phyloP scores from a whole-genome alignment of 495 filamentous ascomycete genomes.

The Penicillium canescens region DNA sequence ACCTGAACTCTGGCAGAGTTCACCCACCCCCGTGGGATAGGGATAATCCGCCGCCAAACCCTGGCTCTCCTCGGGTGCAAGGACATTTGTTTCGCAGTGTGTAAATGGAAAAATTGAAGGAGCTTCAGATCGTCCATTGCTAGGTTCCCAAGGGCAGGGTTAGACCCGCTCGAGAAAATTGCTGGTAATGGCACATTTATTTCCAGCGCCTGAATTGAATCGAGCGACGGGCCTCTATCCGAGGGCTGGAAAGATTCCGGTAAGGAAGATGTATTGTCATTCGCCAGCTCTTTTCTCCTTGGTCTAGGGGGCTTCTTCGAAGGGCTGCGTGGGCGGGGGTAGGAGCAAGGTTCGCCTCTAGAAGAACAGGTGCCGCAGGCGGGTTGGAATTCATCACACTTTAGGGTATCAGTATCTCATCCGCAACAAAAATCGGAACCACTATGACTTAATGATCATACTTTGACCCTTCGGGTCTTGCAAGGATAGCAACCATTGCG shows the following conservation, averaged over 20 bases:
- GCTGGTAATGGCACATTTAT: neutral
- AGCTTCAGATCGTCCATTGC: conserved; percentile 12
- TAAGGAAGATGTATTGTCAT: neutral
- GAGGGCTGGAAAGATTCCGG: neutral
- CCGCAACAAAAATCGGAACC: no score
- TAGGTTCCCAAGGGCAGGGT: neutral
- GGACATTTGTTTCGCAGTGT: conserved; percentile 12
- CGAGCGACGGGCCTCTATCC: neutral
- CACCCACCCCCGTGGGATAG: no score
- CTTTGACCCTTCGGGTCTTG: conserved; percentile 14
- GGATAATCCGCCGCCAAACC: conserved; percentile 10
- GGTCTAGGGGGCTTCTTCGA: neutral
- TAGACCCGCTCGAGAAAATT: neutral
- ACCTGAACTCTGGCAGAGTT: no score
- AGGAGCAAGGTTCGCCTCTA: conserved; percentile 10
- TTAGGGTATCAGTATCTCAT: neutral
- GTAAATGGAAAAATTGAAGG: conserved; percentile 7
- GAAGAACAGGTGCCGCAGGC: conserved; percentile 10
- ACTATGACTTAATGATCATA: no score
- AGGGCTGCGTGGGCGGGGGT: neutral
- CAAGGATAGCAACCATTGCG: conserved; percentile 15
- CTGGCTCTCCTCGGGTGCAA: neutral
- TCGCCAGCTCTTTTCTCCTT: neutral
- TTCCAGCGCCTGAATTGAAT: neutral
- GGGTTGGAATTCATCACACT: conserved; percentile 18